Evolutionary conservation across 1,139 yeast species (phyloP), one percentile per base, ranked within the genome.

Genomic region (Suhomyces taliae): DNA sequence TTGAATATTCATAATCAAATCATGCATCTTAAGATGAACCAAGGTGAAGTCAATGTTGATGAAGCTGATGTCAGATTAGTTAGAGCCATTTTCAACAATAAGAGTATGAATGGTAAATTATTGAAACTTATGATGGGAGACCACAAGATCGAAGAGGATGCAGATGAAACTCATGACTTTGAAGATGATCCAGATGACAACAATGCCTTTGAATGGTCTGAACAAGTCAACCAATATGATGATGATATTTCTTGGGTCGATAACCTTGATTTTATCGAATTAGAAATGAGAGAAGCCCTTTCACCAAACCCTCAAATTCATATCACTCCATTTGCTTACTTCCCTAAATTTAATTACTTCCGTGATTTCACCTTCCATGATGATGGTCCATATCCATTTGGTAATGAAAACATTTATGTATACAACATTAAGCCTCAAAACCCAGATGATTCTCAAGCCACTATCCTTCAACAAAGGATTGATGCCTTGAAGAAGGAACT

Each of bases 291-390:
- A n/a, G 71, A 76, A 51, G 64, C 72, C 26, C 70, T 66, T 2
- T 70, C 79, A 5, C 72, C 78, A 2, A 66, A 74, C 39, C 93
- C 95, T 0, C 67, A 72, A 39, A 76, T 91, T 41, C 68, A 69
- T 14, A 77, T 88, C 0, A 58, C 74, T 15, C 95, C 96, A 1
- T 72, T 91, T 54, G 75, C 88, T 49, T 81, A 72, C 54, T 74
- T 96, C 0, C 97, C 97, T 0, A 77, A 85, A 48, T 85, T 90
- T 62, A 78, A 86, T 27, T 91, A 90, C 64, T 79, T 84, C 55
- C 76, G 96, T 47, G 87, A 87, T 50, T 74, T 65, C 50, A 61
- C 70, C 31, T 74, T 80, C 2, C 73, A 76, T 34, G 74, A 76
- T 37, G 72, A 75, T 27, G 80, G 84, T 8, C 71, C 67, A 0